Evolutionary conservation across 2,329 filamentous ascomycete species (phyloP), one percentile per base, ranked within the genome.

Genomic region (Aspergillus neoniger): DNA sequence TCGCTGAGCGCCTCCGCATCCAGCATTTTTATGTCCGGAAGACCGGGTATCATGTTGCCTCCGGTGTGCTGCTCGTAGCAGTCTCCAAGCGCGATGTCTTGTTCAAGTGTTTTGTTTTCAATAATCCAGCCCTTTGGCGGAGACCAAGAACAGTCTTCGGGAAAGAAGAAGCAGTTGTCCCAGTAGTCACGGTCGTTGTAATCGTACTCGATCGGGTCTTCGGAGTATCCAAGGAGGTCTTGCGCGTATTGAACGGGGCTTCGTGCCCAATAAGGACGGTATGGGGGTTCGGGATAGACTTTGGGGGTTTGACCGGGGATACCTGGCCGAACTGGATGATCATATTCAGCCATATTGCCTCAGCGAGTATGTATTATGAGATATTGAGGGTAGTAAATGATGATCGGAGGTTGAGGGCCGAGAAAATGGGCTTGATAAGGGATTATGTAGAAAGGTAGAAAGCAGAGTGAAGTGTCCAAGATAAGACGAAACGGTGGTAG

Each of bases 121-220:
- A 70, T 67, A 36, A 65, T 64, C 63, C 65, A 70, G 58, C 72
- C 70, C 56, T 70, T 71, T 4, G 72, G 69, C 14, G 76, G 75
- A 15, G 75, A 72, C 65, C 72, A 78, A 53, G 73, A 74, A 67
- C 75, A 79, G 61, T 79, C 77, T 66, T 79, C 77, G 9, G 76
- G 77, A 41, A 78, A 79, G 64, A 79, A 78, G 66, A 79, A 79
- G 59, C 72, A 76, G 61, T 78, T 79, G 52, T 79, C 77, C 59
- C 68, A 68, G 57, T 77, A 77, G 60, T 78, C 76, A 43, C 75
- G 68, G 67, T 79, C 77, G 67, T 77, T 68, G 72, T 76, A 66
- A 60, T 78, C 73, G 76, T 78, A 79, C 57, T 77, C 76, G 65
- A 79, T 76, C 36, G 76, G 77, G 47, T 79, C 74, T 66, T 74